These are phyloP conservation scores for Corylus americana DNA, from an alignment of 306 rosid genomes.

Conservation along the genomic window DNA sequence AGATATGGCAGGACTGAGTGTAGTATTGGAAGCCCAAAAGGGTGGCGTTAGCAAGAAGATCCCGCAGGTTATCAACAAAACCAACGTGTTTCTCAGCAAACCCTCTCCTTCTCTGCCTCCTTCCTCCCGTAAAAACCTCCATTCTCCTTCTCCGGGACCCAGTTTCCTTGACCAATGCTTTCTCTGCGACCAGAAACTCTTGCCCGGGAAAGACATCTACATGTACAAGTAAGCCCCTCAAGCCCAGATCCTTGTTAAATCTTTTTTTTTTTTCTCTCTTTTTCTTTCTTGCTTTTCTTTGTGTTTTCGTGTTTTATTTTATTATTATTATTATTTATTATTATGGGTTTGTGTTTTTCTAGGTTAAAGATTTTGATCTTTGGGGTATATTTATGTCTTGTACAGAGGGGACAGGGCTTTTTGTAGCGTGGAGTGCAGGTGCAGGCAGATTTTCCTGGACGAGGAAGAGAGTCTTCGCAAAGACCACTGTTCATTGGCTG, in stretches of 20 bases:
- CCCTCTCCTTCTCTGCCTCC: conserved; percentile 20
- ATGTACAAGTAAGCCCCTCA: conserved; percentile 79
- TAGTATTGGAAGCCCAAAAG: conserved; percentile 64
- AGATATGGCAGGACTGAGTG: conserved; percentile 80
- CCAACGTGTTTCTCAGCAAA: conserved; percentile 43
- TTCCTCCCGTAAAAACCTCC: conserved; percentile 4
- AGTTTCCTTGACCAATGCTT: conserved; percentile 74
- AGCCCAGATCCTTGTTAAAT: conserved; percentile 18
- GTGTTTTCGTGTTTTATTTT: conserved; percentile 4
- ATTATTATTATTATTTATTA: background rate
- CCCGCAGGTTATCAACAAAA: conserved; percentile 70
- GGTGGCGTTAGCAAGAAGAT: conserved; percentile 8
- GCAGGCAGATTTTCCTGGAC: conserved; percentile 82
- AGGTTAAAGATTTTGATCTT: background rate
- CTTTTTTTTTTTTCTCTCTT: background rate
- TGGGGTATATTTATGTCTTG: background rate
- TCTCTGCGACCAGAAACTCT: conserved; percentile 65
- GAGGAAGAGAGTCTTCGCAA: conserved; percentile 60
- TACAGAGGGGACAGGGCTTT: conserved; percentile 86
- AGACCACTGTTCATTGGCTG: conserved; percentile 50
- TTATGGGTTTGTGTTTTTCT: background rate
- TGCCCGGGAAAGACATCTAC: conserved; percentile 88
- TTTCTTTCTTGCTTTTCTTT: background rate
- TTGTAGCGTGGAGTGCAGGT: conserved; percentile 93
- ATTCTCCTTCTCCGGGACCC: conserved; percentile 17